A percentile compares a stretch with the other conserved stretches of the same genome.
Evolutionary conservation across 164 flowering plant species (phyloP).

Genomic region (Chimonanthus praecox): DNA sequence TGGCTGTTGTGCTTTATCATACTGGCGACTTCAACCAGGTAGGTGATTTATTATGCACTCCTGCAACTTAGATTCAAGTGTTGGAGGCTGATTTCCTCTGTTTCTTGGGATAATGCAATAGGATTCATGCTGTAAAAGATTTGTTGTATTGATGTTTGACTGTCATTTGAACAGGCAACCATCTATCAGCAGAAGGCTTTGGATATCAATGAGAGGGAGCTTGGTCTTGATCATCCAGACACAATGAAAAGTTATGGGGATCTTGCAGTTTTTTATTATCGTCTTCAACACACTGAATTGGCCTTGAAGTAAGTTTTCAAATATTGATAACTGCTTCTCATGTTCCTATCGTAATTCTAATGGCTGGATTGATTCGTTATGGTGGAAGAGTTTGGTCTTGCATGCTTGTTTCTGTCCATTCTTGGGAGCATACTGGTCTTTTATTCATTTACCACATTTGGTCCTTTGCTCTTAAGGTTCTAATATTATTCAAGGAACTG

Average conservation of each 20-base stretch:
- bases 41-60: slow-evolving; percentile 2
- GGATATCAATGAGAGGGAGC: slow-evolving; percentile 96
- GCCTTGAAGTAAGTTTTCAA: slow-evolving; percentile 72
- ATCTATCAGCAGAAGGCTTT: slow-evolving; percentile 93
- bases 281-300: slow-evolving; percentile 90
- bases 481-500: too few species aligned
- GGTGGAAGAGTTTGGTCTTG: not conserved
- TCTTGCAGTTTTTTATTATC: slow-evolving; percentile 89
- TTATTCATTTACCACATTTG: not conserved
- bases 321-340: not conserved
- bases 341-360: not conserved
- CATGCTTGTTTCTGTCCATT: not conserved
- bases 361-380: not conserved
- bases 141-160: not conserved
- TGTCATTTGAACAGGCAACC: slow-evolving; percentile 53
- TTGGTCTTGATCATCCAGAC: slow-evolving; percentile 97
- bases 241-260: slow-evolving; percentile 99
- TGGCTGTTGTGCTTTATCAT: slow-evolving; percentile 97
- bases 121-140: not conserved
- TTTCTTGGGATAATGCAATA: not conserved
- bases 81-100: not conserved
- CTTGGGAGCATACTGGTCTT: not conserved
- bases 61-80: not conserved
- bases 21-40: slow-evolving; percentile 99
- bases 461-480: not conserved